These are phyloP conservation scores for Xylariaceae sp. DNA, from an alignment of 2,329 filamentous ascomycete species.

Conservation along the genomic window DNA sequence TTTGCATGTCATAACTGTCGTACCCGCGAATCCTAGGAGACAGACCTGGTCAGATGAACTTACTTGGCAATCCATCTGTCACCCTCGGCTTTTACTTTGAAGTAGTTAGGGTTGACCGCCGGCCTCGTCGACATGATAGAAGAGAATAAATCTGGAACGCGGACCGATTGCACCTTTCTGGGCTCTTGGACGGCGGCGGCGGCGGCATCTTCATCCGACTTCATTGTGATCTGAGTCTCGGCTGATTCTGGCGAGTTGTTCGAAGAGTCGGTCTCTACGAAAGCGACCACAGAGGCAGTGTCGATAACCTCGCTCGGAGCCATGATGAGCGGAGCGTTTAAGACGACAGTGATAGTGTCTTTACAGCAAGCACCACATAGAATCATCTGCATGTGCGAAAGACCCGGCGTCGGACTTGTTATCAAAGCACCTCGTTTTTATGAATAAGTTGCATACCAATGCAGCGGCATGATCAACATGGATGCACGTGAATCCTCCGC, in stretches of 20 bases:
- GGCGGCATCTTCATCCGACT: neutral
- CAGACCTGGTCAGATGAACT: neutral
- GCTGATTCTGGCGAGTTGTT: neutral
- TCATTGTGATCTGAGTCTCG: neutral
- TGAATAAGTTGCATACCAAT: neutral
- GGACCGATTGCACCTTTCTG: neutral
- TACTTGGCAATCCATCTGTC: conserved; percentile 17
- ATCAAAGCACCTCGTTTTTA: neutral
- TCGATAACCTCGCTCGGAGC: neutral
- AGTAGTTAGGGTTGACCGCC: conserved; percentile 17
- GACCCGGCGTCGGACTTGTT: neutral
- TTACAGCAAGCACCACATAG: neutral
- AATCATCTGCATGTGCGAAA: neutral
- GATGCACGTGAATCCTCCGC: neutral
- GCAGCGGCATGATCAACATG: neutral
- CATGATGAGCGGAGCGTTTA: neutral
- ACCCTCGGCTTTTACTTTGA: conserved; percentile 14
- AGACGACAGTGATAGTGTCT: neutral
- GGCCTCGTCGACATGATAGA: conserved; percentile 17
- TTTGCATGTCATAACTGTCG: neutral
- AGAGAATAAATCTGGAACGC: conserved; percentile 17
- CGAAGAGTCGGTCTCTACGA: neutral
- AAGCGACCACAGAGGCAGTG: neutral
- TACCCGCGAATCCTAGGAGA: neutral
- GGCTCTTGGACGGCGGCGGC: neutral